phyloP scores from a whole-genome alignment of 257 asterid genomes.

The Orobanche coerulescens region DNA sequence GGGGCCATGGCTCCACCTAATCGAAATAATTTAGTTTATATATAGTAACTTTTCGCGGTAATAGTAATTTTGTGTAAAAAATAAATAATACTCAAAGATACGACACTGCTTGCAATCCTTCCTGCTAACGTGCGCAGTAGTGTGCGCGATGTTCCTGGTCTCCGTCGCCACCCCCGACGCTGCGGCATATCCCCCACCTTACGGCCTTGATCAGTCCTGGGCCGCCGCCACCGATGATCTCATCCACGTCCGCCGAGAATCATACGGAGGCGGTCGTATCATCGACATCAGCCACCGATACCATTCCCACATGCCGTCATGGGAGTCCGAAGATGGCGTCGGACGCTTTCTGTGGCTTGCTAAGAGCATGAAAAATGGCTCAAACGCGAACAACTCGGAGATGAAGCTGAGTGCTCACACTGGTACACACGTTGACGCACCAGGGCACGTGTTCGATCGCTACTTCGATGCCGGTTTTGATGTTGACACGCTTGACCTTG shows the following conservation, averaged over 20 bases:
- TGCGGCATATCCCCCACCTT: conserved; percentile 64
- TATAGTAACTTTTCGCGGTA: too few species aligned
- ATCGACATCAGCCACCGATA: conserved; percentile 73
- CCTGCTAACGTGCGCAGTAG: conserved; percentile 29
- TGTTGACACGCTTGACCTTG: conserved; percentile 90
- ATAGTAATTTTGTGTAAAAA: too few species aligned
- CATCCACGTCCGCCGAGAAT: conserved; percentile 68
- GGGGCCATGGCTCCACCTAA: too few species aligned
- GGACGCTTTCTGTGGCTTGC: conserved; percentile 74
- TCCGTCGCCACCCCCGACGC: conserved; percentile 26
- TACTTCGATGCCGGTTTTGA: conserved; percentile 91
- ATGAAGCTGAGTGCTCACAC: conserved; percentile 81
- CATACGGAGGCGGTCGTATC: conserved; percentile 73
- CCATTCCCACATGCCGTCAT: conserved; percentile 62
- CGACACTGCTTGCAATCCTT: conserved; percentile 9
- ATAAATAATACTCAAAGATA: too few species aligned
- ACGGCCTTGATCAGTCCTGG: conserved; percentile 42
- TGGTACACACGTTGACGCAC: conserved; percentile 97
- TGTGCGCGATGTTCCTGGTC: conserved; percentile 20
- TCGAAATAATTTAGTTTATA: too few species aligned
- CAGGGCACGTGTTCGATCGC: conserved; percentile 80
- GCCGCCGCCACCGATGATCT: conserved; percentile 22
- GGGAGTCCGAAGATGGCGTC: conserved; percentile 65
- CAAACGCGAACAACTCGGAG: conserved; percentile 70
- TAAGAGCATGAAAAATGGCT: conserved; percentile 79